Evolutionary conservation across 345 rosid species (phyloP).

Genomic region (Camelina laxa): DNA sequence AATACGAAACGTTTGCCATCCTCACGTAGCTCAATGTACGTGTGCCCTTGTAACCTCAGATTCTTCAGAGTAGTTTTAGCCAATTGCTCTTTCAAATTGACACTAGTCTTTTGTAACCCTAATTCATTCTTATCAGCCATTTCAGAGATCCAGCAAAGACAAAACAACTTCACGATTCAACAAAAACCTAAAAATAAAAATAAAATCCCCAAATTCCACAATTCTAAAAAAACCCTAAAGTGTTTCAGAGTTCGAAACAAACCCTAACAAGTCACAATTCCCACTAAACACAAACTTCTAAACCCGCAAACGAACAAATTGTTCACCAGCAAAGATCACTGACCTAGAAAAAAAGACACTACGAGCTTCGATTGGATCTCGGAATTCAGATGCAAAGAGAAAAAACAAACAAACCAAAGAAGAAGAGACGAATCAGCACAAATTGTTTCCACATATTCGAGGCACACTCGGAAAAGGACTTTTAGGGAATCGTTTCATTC

Average conservation of each 20-base stretch:
- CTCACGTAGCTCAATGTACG: slow-evolving; percentile 77
- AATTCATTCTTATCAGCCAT: slow-evolving; percentile 70
- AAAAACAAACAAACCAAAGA: slow-evolving; percentile 13
- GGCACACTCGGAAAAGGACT: slow-evolving; percentile 53
- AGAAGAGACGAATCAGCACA: slow-evolving; percentile 28
- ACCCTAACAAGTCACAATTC: slow-evolving; percentile 38
- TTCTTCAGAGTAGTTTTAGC: slow-evolving; percentile 68
- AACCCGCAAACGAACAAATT: slow-evolving; percentile 31
- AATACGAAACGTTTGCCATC: slow-evolving; percentile 76
- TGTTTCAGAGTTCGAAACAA: slow-evolving; percentile 26
- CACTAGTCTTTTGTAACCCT: slow-evolving; percentile 54
- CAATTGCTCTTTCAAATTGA: slow-evolving; percentile 67
- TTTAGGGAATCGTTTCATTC: slow-evolving; percentile 51
- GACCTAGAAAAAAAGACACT: neutral
- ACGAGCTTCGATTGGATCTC: slow-evolving; percentile 37
- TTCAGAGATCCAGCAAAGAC: slow-evolving; percentile 28
- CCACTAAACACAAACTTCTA: slow-evolving; percentile 42
- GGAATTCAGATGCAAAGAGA: slow-evolving; percentile 31
- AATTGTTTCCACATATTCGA: slow-evolving; percentile 58
- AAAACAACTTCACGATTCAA: slow-evolving; percentile 16
- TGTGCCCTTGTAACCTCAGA: slow-evolving; percentile 73
- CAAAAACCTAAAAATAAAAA: neutral
- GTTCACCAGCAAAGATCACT: slow-evolving; percentile 7
- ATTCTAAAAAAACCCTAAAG: slow-evolving; percentile 14
- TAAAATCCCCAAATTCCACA: neutral